A percentile compares a stretch with the other conserved stretches of the same genome.
Evolutionary conservation across 1,284 basidiomycete genomes (phyloP).

Genomic region (Wolfiporia cocos): DNA sequence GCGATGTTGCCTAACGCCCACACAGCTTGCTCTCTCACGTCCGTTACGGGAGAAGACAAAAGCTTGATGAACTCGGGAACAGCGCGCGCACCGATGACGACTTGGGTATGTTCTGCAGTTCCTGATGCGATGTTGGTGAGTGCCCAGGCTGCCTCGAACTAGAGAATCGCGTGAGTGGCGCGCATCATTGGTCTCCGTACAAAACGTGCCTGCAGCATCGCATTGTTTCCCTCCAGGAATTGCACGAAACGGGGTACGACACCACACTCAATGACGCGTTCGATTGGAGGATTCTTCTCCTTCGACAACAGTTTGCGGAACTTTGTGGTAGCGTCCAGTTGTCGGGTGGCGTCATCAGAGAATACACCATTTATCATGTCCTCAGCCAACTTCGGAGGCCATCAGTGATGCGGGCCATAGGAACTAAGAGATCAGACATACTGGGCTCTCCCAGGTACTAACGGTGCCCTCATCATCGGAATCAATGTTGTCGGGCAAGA

Average conservation of each 20-base stretch:
- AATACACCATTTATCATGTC: constrained; percentile 95
- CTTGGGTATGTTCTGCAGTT: constrained; percentile 97
- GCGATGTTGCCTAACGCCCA: constrained; percentile 98
- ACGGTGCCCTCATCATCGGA: constrained; percentile 82
- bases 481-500: constrained; percentile 71
- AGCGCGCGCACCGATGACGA: constrained; percentile 91
- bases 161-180: constrained; percentile 6
- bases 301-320: constrained; percentile 98
- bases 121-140: constrained; percentile 99
- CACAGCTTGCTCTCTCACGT: constrained; percentile 95
- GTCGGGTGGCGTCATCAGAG: constrained; percentile 86
- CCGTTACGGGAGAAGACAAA: constrained; percentile 79
- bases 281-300: constrained; percentile 99
- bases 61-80: constrained; percentile 98
- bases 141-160: constrained; percentile 99
- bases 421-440: constrained; percentile 32
- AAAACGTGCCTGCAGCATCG: constrained; percentile 85
- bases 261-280: constrained; percentile 96
- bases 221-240: constrained; percentile 83
- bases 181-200: constrained; percentile 7
- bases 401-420: constrained; percentile 10
- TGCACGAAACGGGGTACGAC: constrained; percentile 98
- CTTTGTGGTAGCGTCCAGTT: constrained; percentile 93
- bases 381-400: constrained; percentile 60
- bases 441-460: constrained; percentile 72